Conservation (phyloP, 2,329 filamentous ascomycete genomes). For the Fusarium sp. region DNA sequence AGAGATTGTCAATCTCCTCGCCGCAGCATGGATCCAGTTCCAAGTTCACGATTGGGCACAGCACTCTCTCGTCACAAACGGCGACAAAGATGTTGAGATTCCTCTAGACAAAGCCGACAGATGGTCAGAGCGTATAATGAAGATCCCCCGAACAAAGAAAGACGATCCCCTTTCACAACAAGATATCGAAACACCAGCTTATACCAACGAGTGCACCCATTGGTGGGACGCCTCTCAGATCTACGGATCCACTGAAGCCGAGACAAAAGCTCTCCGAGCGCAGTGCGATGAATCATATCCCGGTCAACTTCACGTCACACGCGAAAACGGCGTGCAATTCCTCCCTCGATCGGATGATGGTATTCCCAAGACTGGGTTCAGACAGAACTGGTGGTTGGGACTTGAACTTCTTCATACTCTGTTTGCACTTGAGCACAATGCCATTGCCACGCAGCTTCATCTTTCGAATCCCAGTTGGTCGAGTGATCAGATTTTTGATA, state of each 20-base stretch:
- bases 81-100: neutral
- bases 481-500: constrained; percentile 18
- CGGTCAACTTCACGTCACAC: neutral
- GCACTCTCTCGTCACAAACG: neutral
- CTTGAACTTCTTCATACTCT: constrained; percentile 20
- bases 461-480: constrained; percentile 12
- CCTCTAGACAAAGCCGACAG: neutral
- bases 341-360: neutral
- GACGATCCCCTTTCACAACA: neutral
- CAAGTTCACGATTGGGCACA: constrained; percentile 24
- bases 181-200: constrained; percentile 4
- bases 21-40: constrained; percentile 25
- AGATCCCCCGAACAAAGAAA: constrained; percentile 1
- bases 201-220: constrained; percentile 18
- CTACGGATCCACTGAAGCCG: constrained; percentile 15
- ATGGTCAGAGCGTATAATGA: constrained; percentile 9
- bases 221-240: constrained; percentile 29
- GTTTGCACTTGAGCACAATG: constrained; percentile 21
- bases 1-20: constrained; percentile 18
- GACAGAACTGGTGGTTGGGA: constrained; percentile 25
- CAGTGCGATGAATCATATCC: neutral
- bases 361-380: constrained; percentile 18
- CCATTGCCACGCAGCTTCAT: constrained; percentile 19
- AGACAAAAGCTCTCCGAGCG: neutral
- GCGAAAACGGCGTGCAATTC: constrained; percentile 1